phyloP scores from a whole-genome alignment of 208 protist species.

The Crithidia brevicula region DNA sequence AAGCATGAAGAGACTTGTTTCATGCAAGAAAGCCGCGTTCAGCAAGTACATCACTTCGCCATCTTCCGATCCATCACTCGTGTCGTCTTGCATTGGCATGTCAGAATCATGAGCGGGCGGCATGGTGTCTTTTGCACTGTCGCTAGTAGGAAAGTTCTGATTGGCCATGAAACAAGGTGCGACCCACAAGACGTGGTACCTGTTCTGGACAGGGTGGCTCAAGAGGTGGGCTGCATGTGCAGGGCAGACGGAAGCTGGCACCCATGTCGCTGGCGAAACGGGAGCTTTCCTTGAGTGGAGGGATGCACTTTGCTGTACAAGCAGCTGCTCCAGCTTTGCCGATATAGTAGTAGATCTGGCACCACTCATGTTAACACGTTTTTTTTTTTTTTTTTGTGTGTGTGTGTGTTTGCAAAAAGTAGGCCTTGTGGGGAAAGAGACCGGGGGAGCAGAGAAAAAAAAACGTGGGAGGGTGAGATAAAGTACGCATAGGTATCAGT shows the following conservation, averaged over 20 bases:
- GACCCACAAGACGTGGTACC: not conserved
- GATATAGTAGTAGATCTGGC: not conserved
- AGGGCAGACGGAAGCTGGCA: not conserved
- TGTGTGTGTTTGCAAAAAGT: not conserved
- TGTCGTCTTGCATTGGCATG: not conserved
- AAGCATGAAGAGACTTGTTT: constrained; percentile 73
- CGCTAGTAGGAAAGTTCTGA: too few relatives aligned
- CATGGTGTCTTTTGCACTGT: not conserved
- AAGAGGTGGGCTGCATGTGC: not conserved
- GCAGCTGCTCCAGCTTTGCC: not conserved
- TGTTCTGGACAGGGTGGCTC: not conserved
- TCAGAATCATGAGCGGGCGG: too few relatives aligned
- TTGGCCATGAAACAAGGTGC: not conserved
- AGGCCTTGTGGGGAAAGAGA: not conserved
- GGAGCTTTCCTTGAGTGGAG: not conserved
- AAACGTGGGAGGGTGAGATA: not conserved
- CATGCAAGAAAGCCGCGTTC: constrained; percentile 66
- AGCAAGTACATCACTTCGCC: constrained; percentile 17
- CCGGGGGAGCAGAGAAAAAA: not conserved
- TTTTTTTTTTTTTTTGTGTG: not conserved
- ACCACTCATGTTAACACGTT: not conserved
- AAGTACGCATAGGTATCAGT: too few relatives aligned
- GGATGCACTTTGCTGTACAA: not conserved
- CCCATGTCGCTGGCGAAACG: not conserved
- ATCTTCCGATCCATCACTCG: not conserved